Percentiles rank a stretch among this genome's conserved stretches.
phyloP scores from a whole-genome alignment of 2,329 filamentous ascomycete genomes.

The Colletotrichum lini region DNA sequence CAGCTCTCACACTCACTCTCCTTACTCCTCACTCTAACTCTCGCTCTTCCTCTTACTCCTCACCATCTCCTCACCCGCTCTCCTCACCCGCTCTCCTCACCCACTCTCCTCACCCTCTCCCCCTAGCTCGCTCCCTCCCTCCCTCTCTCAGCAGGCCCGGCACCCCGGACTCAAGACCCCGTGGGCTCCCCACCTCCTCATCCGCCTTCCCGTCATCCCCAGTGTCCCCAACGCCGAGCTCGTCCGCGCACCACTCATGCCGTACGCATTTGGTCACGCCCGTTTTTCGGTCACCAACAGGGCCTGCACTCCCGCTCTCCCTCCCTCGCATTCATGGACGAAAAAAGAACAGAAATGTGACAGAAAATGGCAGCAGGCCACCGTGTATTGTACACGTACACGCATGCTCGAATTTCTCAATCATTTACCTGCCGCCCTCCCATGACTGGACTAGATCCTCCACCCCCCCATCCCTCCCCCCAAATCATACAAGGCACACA shows the following conservation, averaged over 20 bases:
- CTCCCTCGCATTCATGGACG: background rate
- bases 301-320: background rate
- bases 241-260: constrained; percentile 5
- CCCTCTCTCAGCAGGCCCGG: constrained; percentile 13
- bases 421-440: background rate
- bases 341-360: constrained; percentile 1
- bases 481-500: constrained; percentile 22
- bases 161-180: constrained; percentile 14
- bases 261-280: constrained; percentile 9
- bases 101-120: background rate
- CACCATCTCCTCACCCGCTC: background rate
- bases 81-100: background rate
- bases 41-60: background rate
- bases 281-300: background rate
- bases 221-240: background rate
- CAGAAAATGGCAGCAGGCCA: background rate
- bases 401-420: background rate
- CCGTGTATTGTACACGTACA: constrained; percentile 14
- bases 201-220: background rate
- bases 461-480: background rate
- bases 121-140: background rate
- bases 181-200: background rate
- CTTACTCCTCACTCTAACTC: too few relatives aligned
- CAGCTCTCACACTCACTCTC: background rate
- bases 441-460: too few relatives aligned